Evolutionary conservation across 805 yeast genomes (phyloP).

Genomic region (Blastobotrys peoriensis): DNA sequence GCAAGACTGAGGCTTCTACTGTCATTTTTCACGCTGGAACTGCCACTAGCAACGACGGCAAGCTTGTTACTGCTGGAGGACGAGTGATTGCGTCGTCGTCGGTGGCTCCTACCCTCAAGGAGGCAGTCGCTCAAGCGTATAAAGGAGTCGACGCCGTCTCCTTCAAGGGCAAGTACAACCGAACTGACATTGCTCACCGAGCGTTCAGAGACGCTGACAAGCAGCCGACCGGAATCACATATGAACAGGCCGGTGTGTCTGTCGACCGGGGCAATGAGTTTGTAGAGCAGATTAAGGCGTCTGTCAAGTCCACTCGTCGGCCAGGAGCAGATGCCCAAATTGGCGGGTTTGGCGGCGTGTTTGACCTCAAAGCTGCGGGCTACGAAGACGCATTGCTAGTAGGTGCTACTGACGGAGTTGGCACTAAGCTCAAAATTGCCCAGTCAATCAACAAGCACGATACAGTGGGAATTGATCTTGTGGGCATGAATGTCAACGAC

Average conservation of each 20-base stretch:
- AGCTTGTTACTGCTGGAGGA: constrained; percentile 84
- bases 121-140: constrained; percentile 82
- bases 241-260: constrained; percentile 95
- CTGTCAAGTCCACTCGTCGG: constrained; percentile 88
- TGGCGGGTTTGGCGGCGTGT: constrained; percentile 98
- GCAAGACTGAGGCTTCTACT: constrained; percentile 45
- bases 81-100: constrained; percentile 96
- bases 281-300: constrained; percentile 83
- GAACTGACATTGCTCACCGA: constrained; percentile 93
- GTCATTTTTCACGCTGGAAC: constrained; percentile 97
- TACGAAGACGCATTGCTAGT: constrained; percentile 72
- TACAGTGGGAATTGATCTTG: constrained; percentile 98
- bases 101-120: constrained; percentile 63
- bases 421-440: constrained; percentile 92
- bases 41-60: constrained; percentile 45
- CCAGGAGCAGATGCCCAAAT: constrained; percentile 96
- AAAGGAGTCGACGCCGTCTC: constrained; percentile 71
- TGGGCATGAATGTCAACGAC: constrained; percentile 98
- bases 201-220: constrained; percentile 61
- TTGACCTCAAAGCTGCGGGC: constrained; percentile 85
- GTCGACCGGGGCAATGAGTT: constrained; percentile 91
- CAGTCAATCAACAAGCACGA: constrained; percentile 83
- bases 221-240: constrained; percentile 50
- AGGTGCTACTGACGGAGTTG: constrained; percentile 99
- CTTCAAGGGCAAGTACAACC: constrained; percentile 71